phyloP scores from a whole-genome alignment of 2,329 filamentous ascomycete species.

The Ophiostoma fasciatum region DNA sequence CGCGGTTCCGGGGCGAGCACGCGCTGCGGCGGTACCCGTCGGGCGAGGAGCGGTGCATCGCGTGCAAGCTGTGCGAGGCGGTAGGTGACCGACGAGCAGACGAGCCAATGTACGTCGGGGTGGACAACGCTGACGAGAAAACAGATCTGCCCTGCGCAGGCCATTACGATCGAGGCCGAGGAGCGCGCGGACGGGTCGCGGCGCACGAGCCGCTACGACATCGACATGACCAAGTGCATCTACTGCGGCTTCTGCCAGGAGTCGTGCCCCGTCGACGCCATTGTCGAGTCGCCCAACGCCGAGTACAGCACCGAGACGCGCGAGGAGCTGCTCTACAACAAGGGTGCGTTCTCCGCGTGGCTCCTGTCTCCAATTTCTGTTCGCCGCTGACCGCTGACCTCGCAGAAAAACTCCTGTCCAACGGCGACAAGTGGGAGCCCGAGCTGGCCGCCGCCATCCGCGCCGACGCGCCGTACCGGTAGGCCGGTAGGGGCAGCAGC shows the following conservation, averaged over 20 bases:
- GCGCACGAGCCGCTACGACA: constrained; percentile 93
- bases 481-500: constrained; percentile 24
- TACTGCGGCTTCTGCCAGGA: constrained; percentile 99
- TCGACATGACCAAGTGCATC: constrained; percentile 99
- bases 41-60: constrained; percentile 97
- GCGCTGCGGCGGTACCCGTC: constrained; percentile 91
- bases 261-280: constrained; percentile 95
- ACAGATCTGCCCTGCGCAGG: constrained; percentile 89
- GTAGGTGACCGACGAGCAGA: constrained; percentile 20
- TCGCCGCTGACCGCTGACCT: background rate
- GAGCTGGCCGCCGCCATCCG: constrained; percentile 85
- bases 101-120: no score
- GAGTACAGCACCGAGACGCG: constrained; percentile 54
- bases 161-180: constrained; percentile 98
- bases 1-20: constrained; percentile 95
- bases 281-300: constrained; percentile 47
- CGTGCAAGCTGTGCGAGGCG: constrained; percentile 98
- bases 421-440: constrained; percentile 95
- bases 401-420: constrained; percentile 66
- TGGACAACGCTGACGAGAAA: no score
- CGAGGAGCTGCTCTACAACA: constrained; percentile 95
- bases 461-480: constrained; percentile 86
- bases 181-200: constrained; percentile 92
- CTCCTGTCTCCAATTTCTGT: no score
- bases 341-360: constrained; percentile 38